A percentile compares a stretch with the other conserved stretches of the same genome.
Evolutionary conservation across 2,329 filamentous ascomycete genomes (phyloP).

Genomic region (Cytospora piceae): DNA sequence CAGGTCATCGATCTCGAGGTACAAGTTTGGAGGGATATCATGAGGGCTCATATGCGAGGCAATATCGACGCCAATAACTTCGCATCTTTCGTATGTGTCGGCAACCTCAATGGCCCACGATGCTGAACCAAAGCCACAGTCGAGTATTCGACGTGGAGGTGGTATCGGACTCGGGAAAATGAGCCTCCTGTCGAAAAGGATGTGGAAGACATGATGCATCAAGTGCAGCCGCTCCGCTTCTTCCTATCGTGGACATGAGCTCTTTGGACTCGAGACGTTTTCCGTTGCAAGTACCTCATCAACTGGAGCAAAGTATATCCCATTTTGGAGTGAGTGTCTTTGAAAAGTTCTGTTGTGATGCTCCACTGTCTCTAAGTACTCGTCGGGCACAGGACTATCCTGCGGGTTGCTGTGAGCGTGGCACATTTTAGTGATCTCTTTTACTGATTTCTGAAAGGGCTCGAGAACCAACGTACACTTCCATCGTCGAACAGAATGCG

Average conservation of each 20-base stretch:
- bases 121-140: constrained; percentile 74
- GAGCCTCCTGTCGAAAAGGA: constrained; percentile 67
- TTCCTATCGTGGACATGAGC: constrained; percentile 50
- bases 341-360: constrained; percentile 70
- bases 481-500: constrained; percentile 6
- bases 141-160: constrained; percentile 63
- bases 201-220: constrained; percentile 65
- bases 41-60: constrained; percentile 71
- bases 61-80: constrained; percentile 74
- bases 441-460: neutral
- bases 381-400: constrained; percentile 59
- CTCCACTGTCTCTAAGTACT: constrained; percentile 61
- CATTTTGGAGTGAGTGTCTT: constrained; percentile 65
- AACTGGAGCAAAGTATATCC: constrained; percentile 68
- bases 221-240: constrained; percentile 68
- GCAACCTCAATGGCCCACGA: constrained; percentile 73
- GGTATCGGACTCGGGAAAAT: constrained; percentile 68
- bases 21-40: constrained; percentile 66
- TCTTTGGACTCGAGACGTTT: constrained; percentile 20
- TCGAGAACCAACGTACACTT: neutral
- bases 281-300: constrained; percentile 62
- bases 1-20: constrained; percentile 73
- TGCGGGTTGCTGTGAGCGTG: constrained; percentile 46
- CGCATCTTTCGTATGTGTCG: constrained; percentile 63
- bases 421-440: constrained; percentile 4